Percentiles rank a stretch among this genome's conserved stretches.
phyloP scores from a whole-genome alignment of 1,284 basidiomycete genomes.

The Ustilago crameri region DNA sequence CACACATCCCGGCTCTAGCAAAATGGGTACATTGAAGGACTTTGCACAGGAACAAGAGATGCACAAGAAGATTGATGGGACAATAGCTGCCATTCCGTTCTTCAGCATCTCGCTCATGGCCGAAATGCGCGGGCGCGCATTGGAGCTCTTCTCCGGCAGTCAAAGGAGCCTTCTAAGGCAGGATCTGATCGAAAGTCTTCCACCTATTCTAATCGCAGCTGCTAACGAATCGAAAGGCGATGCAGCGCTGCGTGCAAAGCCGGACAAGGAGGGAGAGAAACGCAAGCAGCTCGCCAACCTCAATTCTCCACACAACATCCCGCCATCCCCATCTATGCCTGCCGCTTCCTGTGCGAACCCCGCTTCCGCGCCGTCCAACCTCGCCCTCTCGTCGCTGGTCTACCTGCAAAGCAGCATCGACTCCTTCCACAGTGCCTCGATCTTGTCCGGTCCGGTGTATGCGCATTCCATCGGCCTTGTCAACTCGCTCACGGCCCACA shows the following conservation, averaged over 20 bases:
- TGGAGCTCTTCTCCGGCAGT: conserved; percentile 11
- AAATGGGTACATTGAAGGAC: background rate
- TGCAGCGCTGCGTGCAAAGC: background rate
- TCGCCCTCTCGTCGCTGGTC: conserved; percentile 26
- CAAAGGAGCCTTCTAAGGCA: conserved; percentile 7
- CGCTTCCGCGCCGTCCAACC: conserved; percentile 8
- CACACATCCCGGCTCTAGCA: background rate
- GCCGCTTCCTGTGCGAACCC: background rate
- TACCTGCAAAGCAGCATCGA: conserved; percentile 31
- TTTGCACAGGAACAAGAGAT: conserved; percentile 13
- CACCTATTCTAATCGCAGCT: conserved; percentile 16
- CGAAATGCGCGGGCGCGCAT: conserved; percentile 29
- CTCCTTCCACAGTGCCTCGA: conserved; percentile 14
- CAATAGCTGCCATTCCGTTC: conserved; percentile 28
- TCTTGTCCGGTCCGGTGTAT: conserved; percentile 30
- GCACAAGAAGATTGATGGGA: conserved; percentile 12
- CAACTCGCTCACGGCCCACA: conserved; percentile 38
- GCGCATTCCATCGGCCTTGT: conserved; percentile 43
- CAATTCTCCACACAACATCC: conserved; percentile 17
- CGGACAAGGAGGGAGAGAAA: conserved; percentile 14
- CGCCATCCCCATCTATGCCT: too few species aligned
- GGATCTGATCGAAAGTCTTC: conserved; percentile 24
- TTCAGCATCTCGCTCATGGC: conserved; percentile 48
- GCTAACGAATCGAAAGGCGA: conserved; percentile 6
- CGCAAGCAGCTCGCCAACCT: conserved; percentile 30